Evolutionary conservation across 2,329 filamentous ascomycete species (phyloP).

Genomic region (Cordyceps tenuipes): DNA sequence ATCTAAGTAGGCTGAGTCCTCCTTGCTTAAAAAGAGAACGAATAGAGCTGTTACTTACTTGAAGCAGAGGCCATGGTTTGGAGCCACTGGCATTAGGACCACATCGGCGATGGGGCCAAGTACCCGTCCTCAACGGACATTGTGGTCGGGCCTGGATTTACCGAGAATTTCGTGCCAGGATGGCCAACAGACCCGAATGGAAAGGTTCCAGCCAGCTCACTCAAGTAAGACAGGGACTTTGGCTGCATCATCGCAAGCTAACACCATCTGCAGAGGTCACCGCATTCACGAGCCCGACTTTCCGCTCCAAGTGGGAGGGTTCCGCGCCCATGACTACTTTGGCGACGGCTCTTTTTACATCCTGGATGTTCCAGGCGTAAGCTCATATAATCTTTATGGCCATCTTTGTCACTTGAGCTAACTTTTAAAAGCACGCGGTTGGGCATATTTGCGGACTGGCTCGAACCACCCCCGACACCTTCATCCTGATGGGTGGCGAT

Average conservation of each 20-base stretch:
- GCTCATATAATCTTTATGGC: not conserved
- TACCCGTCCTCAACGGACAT: constrained; percentile 39
- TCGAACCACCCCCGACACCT: constrained; percentile 29
- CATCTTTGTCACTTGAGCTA: not conserved
- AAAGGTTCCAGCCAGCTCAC: constrained; percentile 27
- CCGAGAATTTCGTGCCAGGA: constrained; percentile 35
- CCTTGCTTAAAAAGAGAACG: not conserved
- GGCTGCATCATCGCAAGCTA: not conserved
- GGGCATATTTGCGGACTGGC: constrained; percentile 35
- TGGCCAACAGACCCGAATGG: constrained; percentile 32
- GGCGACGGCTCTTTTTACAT: constrained; percentile 34
- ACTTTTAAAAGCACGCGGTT: constrained; percentile 22
- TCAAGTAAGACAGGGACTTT: constrained; percentile 16
- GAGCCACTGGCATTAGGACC: constrained; percentile 44
- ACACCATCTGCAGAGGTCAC: constrained; percentile 15
- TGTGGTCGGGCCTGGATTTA: constrained; percentile 45
- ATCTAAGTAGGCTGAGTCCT: constrained; percentile 9
- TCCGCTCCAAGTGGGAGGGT: constrained; percentile 26
- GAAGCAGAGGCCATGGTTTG: constrained; percentile 3
- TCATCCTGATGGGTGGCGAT: constrained; percentile 35
- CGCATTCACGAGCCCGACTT: constrained; percentile 23
- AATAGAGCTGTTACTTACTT: not conserved
- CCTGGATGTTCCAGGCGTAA: constrained; percentile 30
- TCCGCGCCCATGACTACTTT: constrained; percentile 33
- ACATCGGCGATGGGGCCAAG: constrained; percentile 39